Evolutionary conservation across 2,329 filamentous ascomycete genomes (phyloP).

Genomic region (Fusarium begoniae): DNA sequence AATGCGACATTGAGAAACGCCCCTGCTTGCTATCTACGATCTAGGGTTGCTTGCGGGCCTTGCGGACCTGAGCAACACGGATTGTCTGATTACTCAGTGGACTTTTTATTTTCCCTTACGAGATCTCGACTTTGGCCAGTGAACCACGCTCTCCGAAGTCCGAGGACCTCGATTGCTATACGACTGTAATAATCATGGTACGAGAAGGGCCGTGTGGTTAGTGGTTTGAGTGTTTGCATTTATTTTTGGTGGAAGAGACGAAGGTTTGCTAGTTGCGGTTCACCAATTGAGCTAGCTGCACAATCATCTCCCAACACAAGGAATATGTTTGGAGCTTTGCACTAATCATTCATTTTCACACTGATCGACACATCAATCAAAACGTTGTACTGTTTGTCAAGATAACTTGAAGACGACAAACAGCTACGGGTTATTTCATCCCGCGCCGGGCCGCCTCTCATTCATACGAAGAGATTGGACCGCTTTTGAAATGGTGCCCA

Average conservation of each 20-base stretch:
- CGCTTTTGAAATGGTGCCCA: neutral
- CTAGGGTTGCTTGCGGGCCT: neutral
- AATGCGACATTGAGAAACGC: neutral
- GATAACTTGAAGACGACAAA: neutral
- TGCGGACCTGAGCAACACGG: neutral
- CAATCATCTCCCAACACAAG: conserved; percentile 22
- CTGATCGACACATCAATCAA: conserved; percentile 2
- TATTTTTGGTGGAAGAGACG: neutral
- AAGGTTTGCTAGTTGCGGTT: conserved; percentile 27
- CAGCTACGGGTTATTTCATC: conserved; percentile 14
- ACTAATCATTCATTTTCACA: conserved; percentile 3
- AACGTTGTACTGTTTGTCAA: neutral
- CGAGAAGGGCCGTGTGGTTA: neutral
- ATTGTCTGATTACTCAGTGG: neutral
- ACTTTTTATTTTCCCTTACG: neutral
- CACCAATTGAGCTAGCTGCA: conserved; percentile 11
- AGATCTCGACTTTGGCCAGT: neutral
- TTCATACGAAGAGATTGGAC: conserved; percentile 3
- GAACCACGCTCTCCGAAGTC: neutral
- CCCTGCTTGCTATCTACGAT: neutral
- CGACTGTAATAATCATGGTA: neutral
- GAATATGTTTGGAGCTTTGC: conserved; percentile 2
- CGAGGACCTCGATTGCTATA: neutral
- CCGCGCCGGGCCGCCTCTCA: conserved; percentile 27
- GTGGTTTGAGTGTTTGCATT: neutral